Evolutionary conservation across 345 rosid genomes (phyloP).

Genomic region (Dipteronia sinensis): DNA sequence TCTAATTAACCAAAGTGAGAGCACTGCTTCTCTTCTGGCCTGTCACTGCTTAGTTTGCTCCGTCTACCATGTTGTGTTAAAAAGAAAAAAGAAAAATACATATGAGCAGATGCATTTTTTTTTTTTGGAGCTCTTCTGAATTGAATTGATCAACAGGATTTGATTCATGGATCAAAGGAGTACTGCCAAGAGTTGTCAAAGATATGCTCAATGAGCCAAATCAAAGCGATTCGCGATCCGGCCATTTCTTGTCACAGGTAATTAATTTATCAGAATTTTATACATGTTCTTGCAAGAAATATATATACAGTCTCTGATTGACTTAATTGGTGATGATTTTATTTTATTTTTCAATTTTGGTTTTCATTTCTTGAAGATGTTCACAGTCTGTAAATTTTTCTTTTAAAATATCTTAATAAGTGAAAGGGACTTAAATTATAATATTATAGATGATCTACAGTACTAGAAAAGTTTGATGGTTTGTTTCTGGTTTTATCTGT

Average conservation of each 20-base stretch:
- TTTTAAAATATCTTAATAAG: not conserved
- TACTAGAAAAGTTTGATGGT: not conserved
- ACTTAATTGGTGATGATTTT: not conserved
- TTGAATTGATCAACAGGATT: not conserved
- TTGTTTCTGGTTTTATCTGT: not conserved
- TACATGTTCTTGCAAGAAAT: not conserved
- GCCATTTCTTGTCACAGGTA: conserved; percentile 54
- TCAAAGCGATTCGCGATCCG: conserved; percentile 35
- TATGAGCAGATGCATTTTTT: too few relatives aligned
- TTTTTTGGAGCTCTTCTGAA: not conserved
- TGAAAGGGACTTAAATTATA: conserved; percentile 7
- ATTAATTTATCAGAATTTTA: not conserved
- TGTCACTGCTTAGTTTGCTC: conserved; percentile 39
- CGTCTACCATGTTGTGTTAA: conserved; percentile 20
- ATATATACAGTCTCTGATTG: not conserved
- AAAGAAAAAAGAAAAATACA: conserved; percentile 4
- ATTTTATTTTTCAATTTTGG: not conserved
- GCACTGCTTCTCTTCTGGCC: conserved; percentile 21
- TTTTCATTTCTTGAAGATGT: not conserved
- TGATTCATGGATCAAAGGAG: conserved; percentile 38
- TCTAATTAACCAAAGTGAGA: conserved; percentile 14
- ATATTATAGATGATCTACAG: not conserved
- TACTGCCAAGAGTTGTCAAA: conserved; percentile 40
- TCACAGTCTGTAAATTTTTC: too few relatives aligned
- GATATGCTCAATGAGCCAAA: conserved; percentile 55